Evolutionary conservation across 768 basidiomycete genomes (phyloP).

Genomic region (Boletus fagicola): DNA sequence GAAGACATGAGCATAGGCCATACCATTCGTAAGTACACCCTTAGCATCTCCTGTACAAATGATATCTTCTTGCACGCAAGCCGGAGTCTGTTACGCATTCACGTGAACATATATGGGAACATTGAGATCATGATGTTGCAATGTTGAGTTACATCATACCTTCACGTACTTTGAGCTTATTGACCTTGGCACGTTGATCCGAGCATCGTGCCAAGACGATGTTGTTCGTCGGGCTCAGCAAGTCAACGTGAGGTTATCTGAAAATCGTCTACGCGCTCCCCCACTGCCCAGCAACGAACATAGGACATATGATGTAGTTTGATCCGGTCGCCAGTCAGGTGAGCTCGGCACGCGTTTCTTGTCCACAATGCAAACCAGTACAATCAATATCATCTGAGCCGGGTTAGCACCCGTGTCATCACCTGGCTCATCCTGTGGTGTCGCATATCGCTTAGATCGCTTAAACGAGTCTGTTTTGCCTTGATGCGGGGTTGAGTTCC

Average conservation of each 20-base stretch:
- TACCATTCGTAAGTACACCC: slow-evolving; percentile 55
- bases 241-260: not conserved
- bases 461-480: not conserved
- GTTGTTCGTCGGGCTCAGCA: not conserved
- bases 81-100: slow-evolving; percentile 1
- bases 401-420: not conserved
- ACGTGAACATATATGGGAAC: not conserved
- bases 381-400: not conserved
- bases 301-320: not conserved
- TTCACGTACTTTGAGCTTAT: slow-evolving; percentile 13
- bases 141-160: slow-evolving; percentile 29
- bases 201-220: slow-evolving; percentile 8
- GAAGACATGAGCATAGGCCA: slow-evolving; percentile 25
- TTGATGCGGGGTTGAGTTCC: not conserved
- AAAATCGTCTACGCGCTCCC: not conserved
- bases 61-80: slow-evolving; percentile 29
- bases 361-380: not conserved
- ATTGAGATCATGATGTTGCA: not conserved
- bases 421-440: not conserved
- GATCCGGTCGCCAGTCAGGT: slow-evolving; percentile 1
- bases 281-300: not conserved
- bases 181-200: slow-evolving; percentile 27
- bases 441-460: too few relatives aligned
- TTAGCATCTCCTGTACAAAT: slow-evolving; percentile 46
- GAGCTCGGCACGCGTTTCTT: not conserved